These are phyloP conservation scores for Rutstroemia sydowiana DNA, from an alignment of 2,329 filamentous ascomycete species.

Conservation along the genomic window DNA sequence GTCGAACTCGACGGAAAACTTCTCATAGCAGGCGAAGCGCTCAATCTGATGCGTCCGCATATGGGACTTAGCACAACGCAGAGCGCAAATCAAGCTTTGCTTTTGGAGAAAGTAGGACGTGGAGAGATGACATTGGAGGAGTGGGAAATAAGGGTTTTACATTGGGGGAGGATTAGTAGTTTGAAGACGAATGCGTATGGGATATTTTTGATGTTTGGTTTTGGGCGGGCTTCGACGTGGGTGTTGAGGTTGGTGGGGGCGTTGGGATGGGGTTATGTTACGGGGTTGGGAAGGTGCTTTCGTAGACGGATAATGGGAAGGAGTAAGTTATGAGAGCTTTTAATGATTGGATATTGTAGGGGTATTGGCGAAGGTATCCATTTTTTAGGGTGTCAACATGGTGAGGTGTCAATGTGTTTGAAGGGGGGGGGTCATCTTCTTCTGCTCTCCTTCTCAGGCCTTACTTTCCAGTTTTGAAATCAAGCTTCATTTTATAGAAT, in stretches of 20 bases:
- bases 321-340: too few species aligned
- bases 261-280: too few species aligned
- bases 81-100: slow-evolving; percentile 27
- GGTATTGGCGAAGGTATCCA: too few species aligned
- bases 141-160: slow-evolving; percentile 10
- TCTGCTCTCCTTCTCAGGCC: too few species aligned
- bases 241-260: neutral
- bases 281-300: too few species aligned
- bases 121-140: slow-evolving; percentile 10
- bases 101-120: slow-evolving; percentile 12
- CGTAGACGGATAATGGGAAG: too few species aligned
- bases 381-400: too few species aligned
- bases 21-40: slow-evolving; percentile 35
- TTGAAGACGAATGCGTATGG: slow-evolving; percentile 8
- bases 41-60: slow-evolving; percentile 39
- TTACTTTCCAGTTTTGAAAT: too few species aligned
- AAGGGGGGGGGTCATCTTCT: too few species aligned
- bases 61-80: slow-evolving; percentile 38
- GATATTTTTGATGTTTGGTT: neutral
- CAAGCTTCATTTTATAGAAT: too few species aligned
- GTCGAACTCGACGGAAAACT: slow-evolving; percentile 33
- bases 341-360: too few species aligned
- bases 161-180: neutral
- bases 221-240: neutral
- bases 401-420: too few species aligned